Base-by-base conservation (phyloP, 2,329 filamentous ascomycete species). In the Diaporthe sp. region DNA sequence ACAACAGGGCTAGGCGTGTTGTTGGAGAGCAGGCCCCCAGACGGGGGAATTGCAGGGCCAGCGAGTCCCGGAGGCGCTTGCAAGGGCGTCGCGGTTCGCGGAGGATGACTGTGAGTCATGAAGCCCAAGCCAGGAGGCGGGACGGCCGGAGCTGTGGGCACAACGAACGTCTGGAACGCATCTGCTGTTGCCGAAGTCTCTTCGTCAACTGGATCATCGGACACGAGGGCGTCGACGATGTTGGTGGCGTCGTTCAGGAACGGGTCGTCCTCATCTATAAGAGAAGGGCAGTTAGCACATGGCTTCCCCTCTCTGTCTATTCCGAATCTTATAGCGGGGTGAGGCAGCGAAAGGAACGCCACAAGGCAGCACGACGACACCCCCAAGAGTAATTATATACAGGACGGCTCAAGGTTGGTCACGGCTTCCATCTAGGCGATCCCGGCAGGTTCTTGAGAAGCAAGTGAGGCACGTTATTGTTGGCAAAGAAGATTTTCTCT, bases 221-320 rank as follows among this genome's bases (percentile, higher is more conserved):
- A 90, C 17, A 94, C 92, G 5, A 94, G 84, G 4, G 92, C 92
- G 81, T 94, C 92, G 55, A 94, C 90, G n/a, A 89, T 92, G 58
- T 87, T 87, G 3, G 87, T 88, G 17, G 89, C 92, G 78, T 92
- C 91, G 77, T 92, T 91, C 61, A 92, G 85, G 15, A 88, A 89
- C 75, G 87, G 86, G n/a, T 91, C 83, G 68, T 91, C 89, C 80
- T 93, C 91, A 83, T 93, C 92, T 94, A 85, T 79, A 81, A 71
- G 74, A 79, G 81, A 81, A 80, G 75, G 80, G 79, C 44, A 79
- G 82, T 90, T 85, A 90, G 87, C 86, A 81, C 86, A 81, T 80
- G 79, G 51, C 34, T 44, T 37, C 37, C 34, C 53, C 37, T 62
- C 28, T 25, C 19, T 9, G n/a, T 53, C 57, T 42, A 57, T 25